A percentile compares a stretch with the other conserved stretches of the same genome.
Evolutionary conservation across 176 grass and related monocot genomes (phyloP).

Genomic region (Themeda triandra): DNA sequence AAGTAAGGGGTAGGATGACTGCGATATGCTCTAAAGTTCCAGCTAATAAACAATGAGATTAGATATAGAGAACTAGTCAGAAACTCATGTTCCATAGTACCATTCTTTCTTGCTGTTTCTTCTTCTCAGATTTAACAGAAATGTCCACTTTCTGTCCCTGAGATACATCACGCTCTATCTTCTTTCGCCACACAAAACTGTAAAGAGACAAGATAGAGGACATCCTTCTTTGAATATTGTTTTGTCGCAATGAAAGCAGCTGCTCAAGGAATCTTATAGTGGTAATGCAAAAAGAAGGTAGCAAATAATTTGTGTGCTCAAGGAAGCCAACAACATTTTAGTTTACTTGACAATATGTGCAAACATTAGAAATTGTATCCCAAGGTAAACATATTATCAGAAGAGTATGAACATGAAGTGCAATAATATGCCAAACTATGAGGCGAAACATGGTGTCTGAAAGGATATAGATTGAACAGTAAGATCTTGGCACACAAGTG

Average conservation of each 20-base stretch:
- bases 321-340: conserved; percentile 3
- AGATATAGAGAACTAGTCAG: neutral
- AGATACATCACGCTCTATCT: conserved; percentile 85
- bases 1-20: neutral
- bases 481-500: neutral
- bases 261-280: neutral
- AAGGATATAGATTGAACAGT: neutral
- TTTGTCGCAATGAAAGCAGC: conserved; percentile 9
- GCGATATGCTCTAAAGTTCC: neutral
- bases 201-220: conserved; percentile 14
- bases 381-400: neutral
- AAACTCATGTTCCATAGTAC: conserved; percentile 43
- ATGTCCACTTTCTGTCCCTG: conserved; percentile 77
- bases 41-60: neutral
- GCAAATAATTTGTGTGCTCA: conserved; percentile 5
- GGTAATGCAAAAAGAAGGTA: conserved; percentile 1
- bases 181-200: conserved; percentile 98
- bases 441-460: neutral
- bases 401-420: neutral
- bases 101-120: conserved; percentile 86
- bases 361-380: neutral
- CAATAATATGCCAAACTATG: neutral
- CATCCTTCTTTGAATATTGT: conserved; percentile 9
- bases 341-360: neutral
- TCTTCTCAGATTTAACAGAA: conserved; percentile 93